Base-by-base conservation (phyloP, 805 yeast genomes). In the Wickerhamiella qilinensis region DNA sequence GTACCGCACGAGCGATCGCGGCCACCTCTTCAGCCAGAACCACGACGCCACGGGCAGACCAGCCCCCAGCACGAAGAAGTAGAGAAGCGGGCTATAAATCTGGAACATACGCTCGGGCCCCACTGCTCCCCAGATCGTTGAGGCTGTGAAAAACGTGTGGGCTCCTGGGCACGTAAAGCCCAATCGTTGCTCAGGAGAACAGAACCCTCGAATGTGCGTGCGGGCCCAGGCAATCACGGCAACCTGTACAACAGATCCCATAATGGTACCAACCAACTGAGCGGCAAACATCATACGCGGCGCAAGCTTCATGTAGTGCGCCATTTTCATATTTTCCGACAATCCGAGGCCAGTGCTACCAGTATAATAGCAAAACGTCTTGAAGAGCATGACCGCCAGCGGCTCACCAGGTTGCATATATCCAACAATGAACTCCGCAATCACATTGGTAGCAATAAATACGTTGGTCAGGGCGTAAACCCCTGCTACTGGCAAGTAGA, bases 371-470 rank as follows among this genome's bases (percentile, higher is more conserved):
- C 79, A 77, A 46, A 65, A 67, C 8, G 75, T 68, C 55, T 74
- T 75, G 59, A 73, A 64, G 46, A 71, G 65, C 65, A 78, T 72
- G 56, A 73, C 65, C 1, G 80, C 78, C 15, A 73, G 55, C 1
- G 83, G 71, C 35, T 60, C 58, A 1, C 75, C 81, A 3, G 81
- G 82, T 11, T 71, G 60, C 43, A 76, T 65, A 53, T 73, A 76
- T 2, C 83, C 84, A 20, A 72, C 69, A 33, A 77, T 65, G 43
- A 77, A 58, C 51, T 77, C 83, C 3, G 77, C 68, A 38, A 77
- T 53, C 4, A 75, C 81, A 47, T 71, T 72, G 44, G 76, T 58
- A 11, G 77, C 77, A 40, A 75, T 68, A 1, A 65, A 49, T 34
- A 60, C 67, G 58, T 77, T 77, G 0, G 85, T 75, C 27, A 72